These are phyloP conservation scores for Cucurbita argyrosperma DNA, from an alignment of 306 rosid species.

Conservation along the genomic window DNA sequence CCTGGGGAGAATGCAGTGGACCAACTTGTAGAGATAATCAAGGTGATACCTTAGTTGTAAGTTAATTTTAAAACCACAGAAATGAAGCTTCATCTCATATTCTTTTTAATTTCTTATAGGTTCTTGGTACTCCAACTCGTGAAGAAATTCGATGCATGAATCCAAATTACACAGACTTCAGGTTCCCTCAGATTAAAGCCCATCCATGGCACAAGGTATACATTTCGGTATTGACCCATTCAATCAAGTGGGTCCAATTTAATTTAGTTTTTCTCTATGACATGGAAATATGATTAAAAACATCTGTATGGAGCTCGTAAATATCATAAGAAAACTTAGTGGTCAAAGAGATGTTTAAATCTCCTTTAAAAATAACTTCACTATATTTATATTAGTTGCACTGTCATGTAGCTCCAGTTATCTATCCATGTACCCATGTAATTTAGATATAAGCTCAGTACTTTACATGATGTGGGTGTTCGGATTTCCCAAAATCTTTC, in stretches of 20 bases:
- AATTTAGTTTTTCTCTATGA: neutral
- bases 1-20: slow-evolving; percentile 94
- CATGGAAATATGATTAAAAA: neutral
- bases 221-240: neutral
- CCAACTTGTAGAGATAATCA: slow-evolving; percentile 95
- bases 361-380: neutral
- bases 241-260: neutral
- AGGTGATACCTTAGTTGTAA: slow-evolving; percentile 33
- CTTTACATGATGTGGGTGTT: neutral
- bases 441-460: neutral
- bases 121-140: slow-evolving; percentile 95
- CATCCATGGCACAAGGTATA: slow-evolving; percentile 76
- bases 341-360: neutral
- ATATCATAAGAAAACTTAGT: neutral
- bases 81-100: neutral
- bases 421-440: neutral
- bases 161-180: slow-evolving; percentile 74
- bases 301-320: neutral
- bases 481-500: neutral
- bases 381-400: neutral
- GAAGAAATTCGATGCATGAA: slow-evolving; percentile 99
- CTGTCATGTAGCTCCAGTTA: neutral
- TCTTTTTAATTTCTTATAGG: slow-evolving; percentile 29
- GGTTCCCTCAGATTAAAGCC: slow-evolving; percentile 46
- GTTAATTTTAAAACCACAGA: neutral